Base-by-base conservation (phyloP, 1,284 basidiomycete genomes). In the Flammula alnicola region DNA sequence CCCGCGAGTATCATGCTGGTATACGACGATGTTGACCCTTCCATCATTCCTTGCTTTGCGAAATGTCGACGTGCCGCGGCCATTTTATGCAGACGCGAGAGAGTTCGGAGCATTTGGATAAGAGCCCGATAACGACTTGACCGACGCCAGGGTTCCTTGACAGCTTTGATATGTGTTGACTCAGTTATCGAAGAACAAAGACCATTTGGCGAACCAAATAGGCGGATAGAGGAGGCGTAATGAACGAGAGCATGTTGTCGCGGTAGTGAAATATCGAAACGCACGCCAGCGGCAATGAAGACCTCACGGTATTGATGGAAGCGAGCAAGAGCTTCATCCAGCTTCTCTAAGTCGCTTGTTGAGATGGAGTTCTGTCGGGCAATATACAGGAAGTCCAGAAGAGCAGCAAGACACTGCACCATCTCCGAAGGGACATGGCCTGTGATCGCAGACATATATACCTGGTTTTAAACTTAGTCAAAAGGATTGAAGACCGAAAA, bases 101-200 rank as follows among this genome's bases (percentile, higher is more conserved):
- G 7, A 40, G 45, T 44, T n/a, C 51, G 55, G 3, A 71, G 51
- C 45, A 72, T 71, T 39, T 72, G 68, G 2, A 42, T 38, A 3
- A 72, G 58, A 1, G 67, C 53, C 6, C 66, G 47, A 30, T 53
- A 54, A 1, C 51, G 48, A 45, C 56, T 71, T 3, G 69, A 72
- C 0, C 59, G 52, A 2, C 63, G 53, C 62, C 65, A 72, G 0
- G 70, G 69, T 11, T 63, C 40, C 52, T 73, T 73, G 1, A 73
- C 63, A 16, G 67, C 66, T 14, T 51, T 56, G 41, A 71, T 66
- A 42, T 66, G 64, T 27, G 59, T 58, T 12, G 59, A 60, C 35
- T 68, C 63, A 0, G 61, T 65, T 25, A 65, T 66, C 5, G 63
- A 66, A 0, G 62, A 61, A 42, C 63, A 67, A 3, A 64, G 37